Base-by-base conservation (phyloP, 345 rosid genomes). In the Excoecaria cochinchinensis region DNA sequence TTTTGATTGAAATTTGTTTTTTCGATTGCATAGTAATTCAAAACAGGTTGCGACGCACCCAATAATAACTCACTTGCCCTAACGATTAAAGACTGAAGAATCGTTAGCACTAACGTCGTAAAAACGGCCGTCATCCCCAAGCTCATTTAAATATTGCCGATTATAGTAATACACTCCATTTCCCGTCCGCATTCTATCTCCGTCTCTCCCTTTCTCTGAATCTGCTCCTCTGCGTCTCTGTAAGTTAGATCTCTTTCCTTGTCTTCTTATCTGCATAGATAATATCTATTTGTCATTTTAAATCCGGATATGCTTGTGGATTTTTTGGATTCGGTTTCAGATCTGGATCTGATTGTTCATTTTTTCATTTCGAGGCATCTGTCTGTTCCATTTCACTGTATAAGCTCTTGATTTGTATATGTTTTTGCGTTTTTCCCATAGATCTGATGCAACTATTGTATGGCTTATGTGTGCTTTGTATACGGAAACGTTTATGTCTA, bases 321-420 rank as follows among this genome's bases (percentile, higher is more conserved):
- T 66, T 3, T 58, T 67, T 50, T 4, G 56, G 80, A 81, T 81
- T 76, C 62, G 48, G 61, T 31, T 74, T 71, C 71, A 55, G 79
- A 67, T 76, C 63, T 72, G 57, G 78, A 62, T 70, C 75, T 81
- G 38, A 60, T 74, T 50, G 12, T 2, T 25, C 0, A 12, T 12
- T 15, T 7, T 1, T 7, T 48, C 3, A 10, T 67, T 67, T n/a
- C 22, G 42, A 24, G 1, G 21, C 36, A 0, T 22, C 16, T 47
- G 9, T 48, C 10, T 14, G 31, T 3, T 48, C 1, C 6, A 10
- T 50, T 50, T 67, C 39, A 47, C 1, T 14, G 72, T 31, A 25
- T 50, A 24, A 50, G 11, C 57, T 69, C 44, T 19, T 48, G 42
- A 68, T 68, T 68, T 50, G 22, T 42, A 9, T 4, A 31, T 46